These are phyloP conservation scores for Alternaria brassicicola DNA, from an alignment of 2,329 filamentous ascomycete species.

Conservation along the genomic window DNA sequence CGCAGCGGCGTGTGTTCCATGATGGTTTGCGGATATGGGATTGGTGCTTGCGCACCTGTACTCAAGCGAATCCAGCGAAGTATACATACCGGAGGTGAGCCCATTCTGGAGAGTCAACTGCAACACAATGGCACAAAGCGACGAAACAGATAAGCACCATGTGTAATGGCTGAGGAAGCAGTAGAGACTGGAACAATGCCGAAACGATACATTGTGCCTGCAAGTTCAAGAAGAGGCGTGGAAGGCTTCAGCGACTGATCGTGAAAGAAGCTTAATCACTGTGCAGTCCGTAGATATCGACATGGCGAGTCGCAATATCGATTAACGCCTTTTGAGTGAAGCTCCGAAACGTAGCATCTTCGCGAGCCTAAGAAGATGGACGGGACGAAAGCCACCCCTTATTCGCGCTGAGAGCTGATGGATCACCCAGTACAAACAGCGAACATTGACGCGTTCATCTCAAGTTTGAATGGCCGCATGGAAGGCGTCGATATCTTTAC, in stretches of 20 bases:
- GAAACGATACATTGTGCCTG: slow-evolving; percentile 4
- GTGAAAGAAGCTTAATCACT: neutral
- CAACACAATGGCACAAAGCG: slow-evolving; percentile 22
- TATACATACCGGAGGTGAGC: slow-evolving; percentile 9
- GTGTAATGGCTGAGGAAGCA: neutral
- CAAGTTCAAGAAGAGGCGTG: neutral
- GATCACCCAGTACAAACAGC: neutral
- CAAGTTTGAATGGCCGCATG: neutral
- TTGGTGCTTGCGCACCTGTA: neutral
- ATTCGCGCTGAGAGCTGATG: neutral
- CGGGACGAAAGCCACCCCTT: neutral
- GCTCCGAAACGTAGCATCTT: neutral
- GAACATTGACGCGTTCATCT: neutral
- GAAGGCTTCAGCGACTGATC: neutral
- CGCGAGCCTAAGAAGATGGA: neutral
- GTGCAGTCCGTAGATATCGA: neutral
- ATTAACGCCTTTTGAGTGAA: neutral
- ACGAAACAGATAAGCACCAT: slow-evolving; percentile 3
- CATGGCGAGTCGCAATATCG: neutral
- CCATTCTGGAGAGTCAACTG: slow-evolving; percentile 13
- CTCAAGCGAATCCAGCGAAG: neutral
- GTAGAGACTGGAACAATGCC: slow-evolving; percentile 12
- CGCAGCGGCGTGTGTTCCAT: slow-evolving; percentile 3
- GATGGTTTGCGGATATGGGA: slow-evolving; percentile 4
- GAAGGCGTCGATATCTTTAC: neutral